Conservation (phyloP, 225 moss, liverwort and hornwort genomes). For the Antitrichia curtipendula region DNA sequence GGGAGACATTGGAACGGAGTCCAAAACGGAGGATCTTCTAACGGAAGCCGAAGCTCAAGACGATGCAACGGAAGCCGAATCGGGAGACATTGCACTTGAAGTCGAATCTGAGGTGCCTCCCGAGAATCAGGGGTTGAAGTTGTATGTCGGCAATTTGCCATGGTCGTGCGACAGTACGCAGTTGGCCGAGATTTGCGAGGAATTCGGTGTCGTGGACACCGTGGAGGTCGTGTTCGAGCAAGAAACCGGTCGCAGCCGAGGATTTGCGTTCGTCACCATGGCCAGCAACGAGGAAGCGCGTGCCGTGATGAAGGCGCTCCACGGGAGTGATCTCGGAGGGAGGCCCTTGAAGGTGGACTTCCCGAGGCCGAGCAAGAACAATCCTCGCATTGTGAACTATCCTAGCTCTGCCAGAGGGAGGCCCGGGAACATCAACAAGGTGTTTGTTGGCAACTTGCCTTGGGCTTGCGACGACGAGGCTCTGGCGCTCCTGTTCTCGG, state of each 20-base stretch:
- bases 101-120: not conserved
- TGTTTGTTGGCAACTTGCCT: conserved; percentile 63
- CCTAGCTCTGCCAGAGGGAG: not conserved
- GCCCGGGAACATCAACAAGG: conserved; percentile 28
- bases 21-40: not conserved
- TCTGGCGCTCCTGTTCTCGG: conserved; percentile 39
- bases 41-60: not conserved
- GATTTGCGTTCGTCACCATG: conserved; percentile 82
- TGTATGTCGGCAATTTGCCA: conserved; percentile 31
- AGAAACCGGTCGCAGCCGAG: conserved; percentile 46
- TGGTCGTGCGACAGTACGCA: conserved; percentile 20
- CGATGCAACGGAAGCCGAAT: not conserved
- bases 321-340: conserved; percentile 48
- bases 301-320: conserved; percentile 28
- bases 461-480: conserved; percentile 52
- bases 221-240: conserved; percentile 61
- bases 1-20: not conserved
- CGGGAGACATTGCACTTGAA: not conserved
- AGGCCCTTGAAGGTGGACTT: conserved; percentile 45
- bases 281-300: conserved; percentile 47
- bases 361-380: conserved; percentile 18
- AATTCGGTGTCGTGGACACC: conserved; percentile 1
- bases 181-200: conserved; percentile 3
- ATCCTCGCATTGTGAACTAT: not conserved
- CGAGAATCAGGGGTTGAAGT: not conserved